Percentiles rank a stretch among this genome's conserved stretches.
phyloP scores from a whole-genome alignment of 2,329 filamentous ascomycete genomes.

The Sclerotiophoma versabilis region DNA sequence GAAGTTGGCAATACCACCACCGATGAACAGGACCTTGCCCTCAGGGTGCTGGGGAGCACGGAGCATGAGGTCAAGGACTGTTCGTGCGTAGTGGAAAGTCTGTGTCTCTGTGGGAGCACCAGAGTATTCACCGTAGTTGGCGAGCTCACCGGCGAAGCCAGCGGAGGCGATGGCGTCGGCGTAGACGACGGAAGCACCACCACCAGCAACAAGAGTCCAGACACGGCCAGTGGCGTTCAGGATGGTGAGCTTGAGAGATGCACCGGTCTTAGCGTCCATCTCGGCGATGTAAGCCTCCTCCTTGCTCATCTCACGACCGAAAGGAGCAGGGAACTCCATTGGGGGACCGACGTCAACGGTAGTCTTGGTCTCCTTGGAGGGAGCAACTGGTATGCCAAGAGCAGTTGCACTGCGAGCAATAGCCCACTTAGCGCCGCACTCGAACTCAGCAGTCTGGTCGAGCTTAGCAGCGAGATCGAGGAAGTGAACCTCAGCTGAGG shows the following conservation, averaged over 20 bases:
- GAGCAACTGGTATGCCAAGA: conserved; percentile 77
- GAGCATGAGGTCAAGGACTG: conserved; percentile 96
- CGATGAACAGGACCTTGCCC: conserved; percentile 99
- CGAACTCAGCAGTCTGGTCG: conserved; percentile 98
- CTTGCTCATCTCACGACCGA: conserved; percentile 97
- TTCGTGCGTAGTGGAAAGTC: conserved; percentile 98
- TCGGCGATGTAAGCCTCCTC: conserved; percentile 99
- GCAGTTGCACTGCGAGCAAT: conserved; percentile 89
- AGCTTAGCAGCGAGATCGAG: conserved; percentile 98
- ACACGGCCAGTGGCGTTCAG: conserved; percentile 90
- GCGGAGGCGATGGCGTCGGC: conserved; percentile 97
- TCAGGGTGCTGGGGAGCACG: conserved; percentile 83
- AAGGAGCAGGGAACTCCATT: conserved; percentile 98
- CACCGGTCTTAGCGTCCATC: conserved; percentile 98
- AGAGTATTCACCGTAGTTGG: conserved; percentile 99
- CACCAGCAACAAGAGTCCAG: conserved; percentile 98
- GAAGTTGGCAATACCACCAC: conserved; percentile 99
- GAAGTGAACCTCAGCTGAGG: conserved; percentile 95
- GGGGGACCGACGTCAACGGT: conserved; percentile 95
- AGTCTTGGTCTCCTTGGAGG: conserved; percentile 73
- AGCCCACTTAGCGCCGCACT: conserved; percentile 99
- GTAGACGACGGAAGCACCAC: conserved; percentile 99
- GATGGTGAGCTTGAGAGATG: conserved; percentile 96
- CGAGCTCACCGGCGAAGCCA: conserved; percentile 93
- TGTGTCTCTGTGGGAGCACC: conserved; percentile 98